A percentile compares a stretch with the other conserved stretches of the same genome.
Conservation (phyloP, 169 alveolate genomes). For the Blepharisma undulans region DNA sequence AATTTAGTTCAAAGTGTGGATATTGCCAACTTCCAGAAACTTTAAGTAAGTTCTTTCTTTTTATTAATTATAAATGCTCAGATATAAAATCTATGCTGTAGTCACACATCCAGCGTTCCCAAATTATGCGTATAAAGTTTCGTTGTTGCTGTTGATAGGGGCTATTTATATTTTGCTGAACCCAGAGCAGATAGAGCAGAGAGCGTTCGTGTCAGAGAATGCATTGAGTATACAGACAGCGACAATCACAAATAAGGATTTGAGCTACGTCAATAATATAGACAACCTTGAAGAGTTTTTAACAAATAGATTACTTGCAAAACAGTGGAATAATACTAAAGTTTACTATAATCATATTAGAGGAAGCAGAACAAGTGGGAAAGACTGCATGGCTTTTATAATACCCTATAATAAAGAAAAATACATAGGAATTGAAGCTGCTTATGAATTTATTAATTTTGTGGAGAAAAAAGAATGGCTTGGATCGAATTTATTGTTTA, state of each 20-base stretch:
- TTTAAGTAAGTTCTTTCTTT: not conserved
- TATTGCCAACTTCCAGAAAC: conserved; percentile 37
- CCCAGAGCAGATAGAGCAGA: not conserved
- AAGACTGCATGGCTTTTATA: conserved; percentile 24
- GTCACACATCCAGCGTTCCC: conserved; percentile 35
- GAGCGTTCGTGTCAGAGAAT: not conserved
- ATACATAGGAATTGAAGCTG: not conserved
- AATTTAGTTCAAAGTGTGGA: conserved; percentile 39
- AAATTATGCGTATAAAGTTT: not conserved
- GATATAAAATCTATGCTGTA: conserved; percentile 16
- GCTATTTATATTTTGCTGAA: not conserved
- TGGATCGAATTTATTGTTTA: not conserved
- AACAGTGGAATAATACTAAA: not conserved
- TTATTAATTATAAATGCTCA: conserved; percentile 12
- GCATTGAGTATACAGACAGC: not conserved
- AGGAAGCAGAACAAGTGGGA: not conserved
- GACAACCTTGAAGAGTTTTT: not conserved
- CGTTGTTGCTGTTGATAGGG: not conserved
- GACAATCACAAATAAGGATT: not conserved
- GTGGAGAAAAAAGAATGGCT: not conserved
- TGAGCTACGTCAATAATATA: not conserved
- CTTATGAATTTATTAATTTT: not conserved
- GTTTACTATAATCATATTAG: not conserved
- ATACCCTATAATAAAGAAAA: not conserved
- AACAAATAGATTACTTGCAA: not conserved